Conservation (phyloP, 306 rosid genomes). For the Acacia acuminata region DNA sequence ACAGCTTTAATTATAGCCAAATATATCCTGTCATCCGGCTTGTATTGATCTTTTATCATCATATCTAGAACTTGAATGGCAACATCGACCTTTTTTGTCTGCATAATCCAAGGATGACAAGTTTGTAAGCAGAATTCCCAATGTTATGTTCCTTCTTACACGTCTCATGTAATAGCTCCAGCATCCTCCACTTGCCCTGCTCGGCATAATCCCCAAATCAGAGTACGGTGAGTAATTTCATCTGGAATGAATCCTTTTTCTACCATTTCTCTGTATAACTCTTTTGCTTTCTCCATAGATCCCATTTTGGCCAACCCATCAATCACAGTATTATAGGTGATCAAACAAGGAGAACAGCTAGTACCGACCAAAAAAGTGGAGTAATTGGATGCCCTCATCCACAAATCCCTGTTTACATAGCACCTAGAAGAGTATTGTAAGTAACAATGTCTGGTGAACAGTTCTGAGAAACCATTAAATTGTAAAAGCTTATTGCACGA, state of each 20-base stretch:
- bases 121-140: slow-evolving; percentile 46
- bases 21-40: slow-evolving; percentile 58
- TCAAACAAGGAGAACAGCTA: slow-evolving; percentile 66
- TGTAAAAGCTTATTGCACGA: slow-evolving; percentile 64
- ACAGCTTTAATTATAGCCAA: slow-evolving; percentile 57
- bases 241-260: slow-evolving; percentile 64
- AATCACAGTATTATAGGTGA: slow-evolving; percentile 72
- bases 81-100: slow-evolving; percentile 56
- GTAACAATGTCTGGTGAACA: slow-evolving; percentile 80
- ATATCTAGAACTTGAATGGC: slow-evolving; percentile 74
- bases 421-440: slow-evolving; percentile 75
- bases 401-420: slow-evolving; percentile 80
- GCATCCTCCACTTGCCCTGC: slow-evolving; percentile 62
- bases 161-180: slow-evolving; percentile 53
- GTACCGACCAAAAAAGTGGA: slow-evolving; percentile 51
- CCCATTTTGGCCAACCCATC: slow-evolving; percentile 65
- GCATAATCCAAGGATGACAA: slow-evolving; percentile 71
- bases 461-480: slow-evolving; percentile 58
- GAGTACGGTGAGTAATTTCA: slow-evolving; percentile 68
- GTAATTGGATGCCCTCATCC: slow-evolving; percentile 65
- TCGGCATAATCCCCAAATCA: slow-evolving; percentile 66
- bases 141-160: slow-evolving; percentile 39
- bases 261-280: slow-evolving; percentile 59
- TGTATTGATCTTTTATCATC: slow-evolving; percentile 64
- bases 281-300: slow-evolving; percentile 61